phyloP scores from a whole-genome alignment of 2,329 filamentous ascomycete genomes.

The Dothideomycetes sp. region DNA sequence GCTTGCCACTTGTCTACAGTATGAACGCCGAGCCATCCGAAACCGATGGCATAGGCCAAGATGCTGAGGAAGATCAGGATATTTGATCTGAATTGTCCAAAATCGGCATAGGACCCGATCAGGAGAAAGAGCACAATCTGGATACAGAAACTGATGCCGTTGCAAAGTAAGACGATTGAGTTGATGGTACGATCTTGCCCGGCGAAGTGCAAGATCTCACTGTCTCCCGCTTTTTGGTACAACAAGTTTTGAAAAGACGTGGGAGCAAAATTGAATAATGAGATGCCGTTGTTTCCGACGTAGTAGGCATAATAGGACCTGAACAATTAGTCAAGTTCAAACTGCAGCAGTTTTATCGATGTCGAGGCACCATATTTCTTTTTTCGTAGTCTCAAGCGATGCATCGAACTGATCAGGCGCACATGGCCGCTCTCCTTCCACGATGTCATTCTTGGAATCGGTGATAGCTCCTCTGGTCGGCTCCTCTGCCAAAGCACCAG shows the following conservation, averaged over 20 bases:
- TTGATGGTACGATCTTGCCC: constrained; percentile 52
- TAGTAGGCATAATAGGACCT: constrained; percentile 44
- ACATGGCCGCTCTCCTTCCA: constrained; percentile 33
- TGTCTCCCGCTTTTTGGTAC: constrained; percentile 49
- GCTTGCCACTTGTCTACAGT: constrained; percentile 50
- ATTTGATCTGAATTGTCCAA: constrained; percentile 54
- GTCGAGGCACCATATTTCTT: constrained; percentile 42
- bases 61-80: constrained; percentile 54
- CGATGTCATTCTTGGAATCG: constrained; percentile 17
- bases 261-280: constrained; percentile 55
- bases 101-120: constrained; percentile 51
- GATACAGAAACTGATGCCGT: constrained; percentile 59
- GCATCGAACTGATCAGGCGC: constrained; percentile 48
- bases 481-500: constrained; percentile 24
- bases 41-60: constrained; percentile 54
- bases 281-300: constrained; percentile 55
- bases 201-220: constrained; percentile 45
- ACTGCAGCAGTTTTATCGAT: background rate
- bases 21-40: constrained; percentile 59
- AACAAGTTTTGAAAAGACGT: constrained; percentile 58
- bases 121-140: constrained; percentile 50
- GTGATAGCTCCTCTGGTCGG: constrained; percentile 23
- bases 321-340: background rate
- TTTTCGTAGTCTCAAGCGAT: constrained; percentile 41
- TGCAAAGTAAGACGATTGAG: constrained; percentile 55